Conservation (phyloP, 2,329 filamentous ascomycete genomes). For the Xylaria sp. region DNA sequence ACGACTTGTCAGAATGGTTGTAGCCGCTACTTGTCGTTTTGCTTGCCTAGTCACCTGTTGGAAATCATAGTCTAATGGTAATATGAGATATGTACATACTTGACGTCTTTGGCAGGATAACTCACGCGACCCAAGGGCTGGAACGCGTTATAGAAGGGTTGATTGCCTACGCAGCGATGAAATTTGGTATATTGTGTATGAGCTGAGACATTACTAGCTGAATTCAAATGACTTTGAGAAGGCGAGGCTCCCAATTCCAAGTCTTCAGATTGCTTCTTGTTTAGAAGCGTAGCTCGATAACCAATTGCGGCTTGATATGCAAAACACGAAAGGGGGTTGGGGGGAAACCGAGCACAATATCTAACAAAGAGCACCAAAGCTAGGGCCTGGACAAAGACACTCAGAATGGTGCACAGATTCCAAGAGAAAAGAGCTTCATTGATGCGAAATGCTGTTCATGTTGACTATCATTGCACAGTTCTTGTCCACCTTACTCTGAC, state of each 20-base stretch:
- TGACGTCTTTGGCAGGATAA: constrained; percentile 12
- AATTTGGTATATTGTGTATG: neutral
- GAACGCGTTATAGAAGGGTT: constrained; percentile 29
- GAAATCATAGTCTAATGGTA: constrained; percentile 31
- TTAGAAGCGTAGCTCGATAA: neutral
- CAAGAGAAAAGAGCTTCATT: neutral
- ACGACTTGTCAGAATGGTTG: neutral
- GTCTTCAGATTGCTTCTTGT: neutral
- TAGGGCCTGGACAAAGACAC: neutral
- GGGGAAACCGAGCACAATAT: neutral
- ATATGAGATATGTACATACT: constrained; percentile 17
- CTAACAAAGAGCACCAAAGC: neutral
- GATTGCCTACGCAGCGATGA: neutral
- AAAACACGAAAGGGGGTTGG: neutral
- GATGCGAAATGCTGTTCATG: neutral
- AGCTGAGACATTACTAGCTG: neutral
- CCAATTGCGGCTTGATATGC: neutral
- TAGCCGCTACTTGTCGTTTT: neutral
- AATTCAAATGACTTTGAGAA: neutral
- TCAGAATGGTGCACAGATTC: neutral
- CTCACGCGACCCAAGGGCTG: constrained; percentile 38
- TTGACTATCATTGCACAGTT: neutral
- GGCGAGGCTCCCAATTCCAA: neutral
- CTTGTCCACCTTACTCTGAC: neutral
- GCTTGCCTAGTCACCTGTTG: neutral